Conservation (phyloP, 352 stramenopile species). For the Pythium myriotylum region DNA sequence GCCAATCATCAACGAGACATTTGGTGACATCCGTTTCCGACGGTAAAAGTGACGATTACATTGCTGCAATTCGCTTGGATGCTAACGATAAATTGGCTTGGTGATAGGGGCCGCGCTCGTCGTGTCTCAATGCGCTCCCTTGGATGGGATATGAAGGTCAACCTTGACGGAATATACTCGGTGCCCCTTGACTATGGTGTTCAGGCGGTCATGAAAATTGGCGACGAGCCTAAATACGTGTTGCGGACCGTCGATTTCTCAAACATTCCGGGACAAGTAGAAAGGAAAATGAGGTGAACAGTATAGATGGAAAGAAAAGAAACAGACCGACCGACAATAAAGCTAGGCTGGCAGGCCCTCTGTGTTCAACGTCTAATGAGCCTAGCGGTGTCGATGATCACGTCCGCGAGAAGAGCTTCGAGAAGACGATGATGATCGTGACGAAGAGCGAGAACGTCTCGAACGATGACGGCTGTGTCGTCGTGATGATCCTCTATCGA, state of each 20-base stretch:
- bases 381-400: conserved; percentile 1
- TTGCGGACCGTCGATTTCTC: conserved; percentile 83
- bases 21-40: conserved; percentile 89
- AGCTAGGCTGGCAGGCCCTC: not conserved
- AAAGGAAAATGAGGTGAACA: conserved; percentile 24
- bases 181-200: conserved; percentile 89
- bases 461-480: conserved; percentile 14
- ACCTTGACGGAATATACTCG: conserved; percentile 87
- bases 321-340: conserved; percentile 11
- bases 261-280: conserved; percentile 11
- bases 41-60: too few species aligned
- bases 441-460: conserved; percentile 38
- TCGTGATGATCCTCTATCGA: not conserved
- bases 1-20: conserved; percentile 90
- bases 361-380: not conserved
- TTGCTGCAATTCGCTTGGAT: too few species aligned
- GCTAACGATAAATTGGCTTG: too few species aligned
- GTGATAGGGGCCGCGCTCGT: conserved; percentile 77
- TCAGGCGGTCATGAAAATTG: conserved; percentile 89
- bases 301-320: conserved; percentile 7
- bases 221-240: conserved; percentile 85
- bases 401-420: conserved; percentile 28
- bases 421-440: conserved; percentile 28
- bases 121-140: conserved; percentile 88
- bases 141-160: conserved; percentile 90